These are phyloP conservation scores for Pyricularia grisea DNA, from an alignment of 2,329 filamentous ascomycete species.

Conservation along the genomic window DNA sequence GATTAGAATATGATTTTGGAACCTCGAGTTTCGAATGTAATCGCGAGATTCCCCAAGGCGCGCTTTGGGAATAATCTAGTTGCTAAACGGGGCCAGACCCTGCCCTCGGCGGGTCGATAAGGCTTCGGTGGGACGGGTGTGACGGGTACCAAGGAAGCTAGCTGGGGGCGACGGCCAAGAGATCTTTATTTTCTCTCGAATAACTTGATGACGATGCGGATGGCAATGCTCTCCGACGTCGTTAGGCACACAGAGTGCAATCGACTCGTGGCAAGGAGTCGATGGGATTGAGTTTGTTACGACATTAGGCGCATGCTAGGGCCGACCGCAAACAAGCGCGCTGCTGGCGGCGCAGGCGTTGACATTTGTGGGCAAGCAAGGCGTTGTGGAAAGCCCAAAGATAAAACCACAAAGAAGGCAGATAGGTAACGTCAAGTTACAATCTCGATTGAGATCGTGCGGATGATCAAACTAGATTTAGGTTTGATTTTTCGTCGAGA, in stretches of 20 bases:
- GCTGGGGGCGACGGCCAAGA: background rate
- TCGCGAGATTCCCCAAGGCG: background rate
- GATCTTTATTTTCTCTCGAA: background rate
- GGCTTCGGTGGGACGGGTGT: background rate
- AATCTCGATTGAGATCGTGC: background rate
- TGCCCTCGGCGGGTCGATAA: background rate
- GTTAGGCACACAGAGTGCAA: background rate
- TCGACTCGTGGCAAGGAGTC: background rate
- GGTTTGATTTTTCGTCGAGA: background rate
- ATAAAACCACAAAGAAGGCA: background rate
- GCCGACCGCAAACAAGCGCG: background rate
- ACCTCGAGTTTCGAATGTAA: background rate
- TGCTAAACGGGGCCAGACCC: background rate
- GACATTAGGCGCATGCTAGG: background rate
- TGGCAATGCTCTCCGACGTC: background rate
- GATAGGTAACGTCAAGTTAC: background rate
- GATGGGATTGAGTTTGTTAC: background rate
- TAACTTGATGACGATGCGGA: background rate
- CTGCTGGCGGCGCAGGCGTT: background rate
- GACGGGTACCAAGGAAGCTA: background rate
- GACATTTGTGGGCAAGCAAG: background rate
- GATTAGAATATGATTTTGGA: background rate
- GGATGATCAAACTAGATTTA: background rate
- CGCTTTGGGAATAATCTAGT: background rate
- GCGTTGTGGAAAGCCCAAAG: background rate